Conservation (phyloP, 176 grass and related monocot genomes). For the Luzula sylvatica region DNA sequence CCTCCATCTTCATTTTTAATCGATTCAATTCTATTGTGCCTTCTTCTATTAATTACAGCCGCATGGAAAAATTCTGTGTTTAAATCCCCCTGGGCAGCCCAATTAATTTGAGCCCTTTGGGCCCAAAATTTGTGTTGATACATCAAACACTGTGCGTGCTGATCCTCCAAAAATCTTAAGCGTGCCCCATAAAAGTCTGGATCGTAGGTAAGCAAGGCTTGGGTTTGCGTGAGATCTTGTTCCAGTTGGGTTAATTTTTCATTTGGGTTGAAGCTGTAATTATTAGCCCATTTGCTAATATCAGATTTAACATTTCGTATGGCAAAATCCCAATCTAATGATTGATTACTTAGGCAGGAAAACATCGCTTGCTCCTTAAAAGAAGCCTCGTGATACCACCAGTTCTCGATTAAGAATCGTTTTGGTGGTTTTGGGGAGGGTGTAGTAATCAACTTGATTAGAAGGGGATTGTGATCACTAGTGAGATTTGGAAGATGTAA, state of each 20-base stretch:
- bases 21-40: background rate
- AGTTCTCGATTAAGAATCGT: background rate
- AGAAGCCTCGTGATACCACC: background rate
- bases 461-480: background rate
- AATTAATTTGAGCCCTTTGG: background rate
- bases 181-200: background rate
- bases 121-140: background rate
- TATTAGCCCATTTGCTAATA: too few species aligned
- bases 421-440: background rate
- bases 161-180: background rate
- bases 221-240: background rate
- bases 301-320: too few species aligned
- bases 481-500: background rate
- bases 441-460: background rate
- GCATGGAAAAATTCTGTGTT: background rate
- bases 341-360: background rate
- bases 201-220: background rate
- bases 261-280: too few species aligned
- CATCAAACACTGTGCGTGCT: background rate
- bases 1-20: background rate
- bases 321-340: too few species aligned
- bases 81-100: background rate
- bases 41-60: background rate
- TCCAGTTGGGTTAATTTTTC: background rate
- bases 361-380: background rate